Percentiles rank a stretch among this genome's conserved stretches.
phyloP scores from a whole-genome alignment of 108 stramenopile species.

The Nitzschia sp. region DNA sequence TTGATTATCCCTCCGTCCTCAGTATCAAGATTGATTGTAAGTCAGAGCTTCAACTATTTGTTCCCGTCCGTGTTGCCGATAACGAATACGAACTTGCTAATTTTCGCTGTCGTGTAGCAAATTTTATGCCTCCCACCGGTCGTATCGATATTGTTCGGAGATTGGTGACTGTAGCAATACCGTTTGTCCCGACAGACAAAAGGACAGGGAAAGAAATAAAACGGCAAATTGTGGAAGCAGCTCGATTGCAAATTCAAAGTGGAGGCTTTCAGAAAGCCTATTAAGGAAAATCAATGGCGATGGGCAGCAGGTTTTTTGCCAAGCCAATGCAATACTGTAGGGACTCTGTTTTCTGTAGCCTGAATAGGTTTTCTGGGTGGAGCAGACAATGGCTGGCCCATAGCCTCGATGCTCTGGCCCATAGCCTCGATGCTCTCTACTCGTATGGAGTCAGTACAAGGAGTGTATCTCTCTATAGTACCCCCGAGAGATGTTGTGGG shows the following conservation, averaged over 20 bases:
- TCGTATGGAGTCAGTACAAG: too few species aligned
- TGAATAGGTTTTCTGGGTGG: too few species aligned
- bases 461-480: too few species aligned
- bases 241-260: conserved; percentile 4
- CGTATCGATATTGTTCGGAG: conserved; percentile 17
- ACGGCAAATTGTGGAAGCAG: conserved; percentile 3
- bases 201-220: neutral
- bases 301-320: too few species aligned
- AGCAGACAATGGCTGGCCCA: too few species aligned
- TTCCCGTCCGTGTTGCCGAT: neutral
- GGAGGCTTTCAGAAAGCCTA: conserved; percentile 19
- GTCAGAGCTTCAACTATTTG: neutral
- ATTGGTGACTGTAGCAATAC: conserved; percentile 15
- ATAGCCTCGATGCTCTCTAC: too few species aligned
- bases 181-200: conserved; percentile 10
- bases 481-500: too few species aligned
- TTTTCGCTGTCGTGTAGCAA: neutral
- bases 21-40: conserved; percentile 18
- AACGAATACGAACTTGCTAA: neutral
- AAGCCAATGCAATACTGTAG: too few species aligned
- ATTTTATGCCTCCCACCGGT: neutral
- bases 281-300: too few species aligned
- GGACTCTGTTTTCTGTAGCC: too few species aligned
- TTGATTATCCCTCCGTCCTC: conserved; percentile 14
- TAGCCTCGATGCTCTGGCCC: too few species aligned